Base-by-base conservation (phyloP, 2,329 filamentous ascomycete species). In the Tolypocladium album region DNA sequence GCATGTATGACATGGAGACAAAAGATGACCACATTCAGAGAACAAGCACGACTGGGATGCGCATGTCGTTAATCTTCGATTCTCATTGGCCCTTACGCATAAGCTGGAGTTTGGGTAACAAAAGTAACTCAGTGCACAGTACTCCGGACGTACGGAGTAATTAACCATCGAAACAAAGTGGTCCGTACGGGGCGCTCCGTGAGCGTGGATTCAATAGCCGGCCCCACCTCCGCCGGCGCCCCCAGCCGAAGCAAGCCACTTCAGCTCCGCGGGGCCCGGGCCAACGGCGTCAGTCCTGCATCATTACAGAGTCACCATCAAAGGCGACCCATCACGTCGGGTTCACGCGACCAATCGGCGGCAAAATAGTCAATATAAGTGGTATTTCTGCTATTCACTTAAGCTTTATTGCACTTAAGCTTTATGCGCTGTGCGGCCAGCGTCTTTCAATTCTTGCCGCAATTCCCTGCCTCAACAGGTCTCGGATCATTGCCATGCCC, bases 361-460 rank as follows among this genome's bases (percentile, higher is more conserved):
- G 31, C 27, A 27, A 31, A 20, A 4, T 34, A 6, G 50, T n/a
- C 9, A 2, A 36, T 36, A 9, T 7, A 36, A 36, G 71, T 72
- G 70, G 69, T 72, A 71, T 72, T 72, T 62, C 68, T 72, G 69
- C 70, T 69, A 71, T 72, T 72, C 70, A 72, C 70, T 70, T 60
- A 60, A 61, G 53, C 55, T 15, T 13, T 39, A 15, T 39, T n/a
- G n/a, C 70, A 72, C 70, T 70, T 60, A 60, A 61, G 53, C 55
- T 15, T 13, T 39, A 15, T 39, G 13, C 55, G 24, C 20, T 17
- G 17, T 17, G 24, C 15, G 7, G 17, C 47, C 4, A 17, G 15
- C 50, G 27, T 27, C 17, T 34, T 39, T 40, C 36, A 31, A 31
- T 31, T 20, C 24, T 9, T 1, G 38, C 38, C 24, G 36, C 53